Base-by-base conservation (phyloP, 2,329 filamentous ascomycete species). In the Fusarium chuoi region DNA sequence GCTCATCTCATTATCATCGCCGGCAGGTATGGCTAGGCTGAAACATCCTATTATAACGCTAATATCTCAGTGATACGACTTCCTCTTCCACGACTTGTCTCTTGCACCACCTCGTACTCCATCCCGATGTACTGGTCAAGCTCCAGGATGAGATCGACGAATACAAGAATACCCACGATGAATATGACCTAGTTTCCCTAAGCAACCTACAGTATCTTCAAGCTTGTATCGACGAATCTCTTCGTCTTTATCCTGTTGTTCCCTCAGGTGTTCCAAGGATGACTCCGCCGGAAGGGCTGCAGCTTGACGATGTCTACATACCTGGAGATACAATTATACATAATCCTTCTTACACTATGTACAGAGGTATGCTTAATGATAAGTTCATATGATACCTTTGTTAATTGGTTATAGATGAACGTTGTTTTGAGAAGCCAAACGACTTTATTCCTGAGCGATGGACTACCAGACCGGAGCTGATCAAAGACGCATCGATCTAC, bases 361-460 rank as follows among this genome's bases (percentile, higher is more conserved):
- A 71, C 18, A n/a, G 73, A 14, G 73, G 73, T 71, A 62, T 36
- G 36, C 17, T 18, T 2, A 3, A 38, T 11, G 17, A 38, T 7
- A 38, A 5, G 36, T 38, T 38, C 4, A 18, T 11, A 18, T 38
- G 17, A 10, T 5, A 10, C 11, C 9, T 18, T 38, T 17, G 36
- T 17, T 38, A 38, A 18, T 1, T 10, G 10, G 36, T 1, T 0
- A 4, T 3, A 75, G 73, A 75, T 38, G 57, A 65, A n/a, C 44
- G 73, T 17, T 46, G 62, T 17, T 75, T 75, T 33, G 42, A 42
- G 7, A 55, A 26, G 4, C 72, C 72, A 0, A 56, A 65, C 6
- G 72, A 75, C 11, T 75, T 75, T 2, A 59, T 75, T 2, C 73
- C 72, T 0, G 73, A 75, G 41, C 30, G 73, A 24, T 75, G 73